phyloP scores from a whole-genome alignment of 2,329 filamentous ascomycete species.

The Sphaerulina populicola region DNA sequence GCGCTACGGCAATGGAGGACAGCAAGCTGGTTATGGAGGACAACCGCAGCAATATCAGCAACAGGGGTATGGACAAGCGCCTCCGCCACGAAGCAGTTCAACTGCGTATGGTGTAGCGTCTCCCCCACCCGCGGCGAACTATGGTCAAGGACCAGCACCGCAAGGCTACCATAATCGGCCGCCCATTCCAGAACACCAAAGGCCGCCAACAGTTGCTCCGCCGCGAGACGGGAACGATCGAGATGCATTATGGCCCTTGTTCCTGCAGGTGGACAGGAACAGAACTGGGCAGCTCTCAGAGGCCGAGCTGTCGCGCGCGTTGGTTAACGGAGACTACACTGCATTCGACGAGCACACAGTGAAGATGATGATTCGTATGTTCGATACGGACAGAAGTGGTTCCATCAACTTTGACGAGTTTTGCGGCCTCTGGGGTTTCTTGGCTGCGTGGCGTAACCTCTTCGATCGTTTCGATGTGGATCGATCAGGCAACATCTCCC shows the following conservation, averaged over 20 bases:
- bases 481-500: conserved; percentile 64
- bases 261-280: conserved; percentile 83
- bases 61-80: conserved; percentile 10
- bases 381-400: conserved; percentile 81
- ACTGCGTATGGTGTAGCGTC: conserved; percentile 21
- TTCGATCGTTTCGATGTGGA: conserved; percentile 95
- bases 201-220: conserved; percentile 43
- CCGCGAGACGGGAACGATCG: conserved; percentile 54
- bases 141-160: conserved; percentile 48
- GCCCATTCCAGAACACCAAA: conserved; percentile 42
- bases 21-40: conserved; percentile 14
- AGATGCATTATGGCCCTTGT: conserved; percentile 69
- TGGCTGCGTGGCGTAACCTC: conserved; percentile 84
- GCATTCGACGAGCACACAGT: conserved; percentile 90
- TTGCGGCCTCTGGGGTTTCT: conserved; percentile 90
- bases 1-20: conserved; percentile 18
- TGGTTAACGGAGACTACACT: conserved; percentile 94
- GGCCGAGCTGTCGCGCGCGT: conserved; percentile 73
- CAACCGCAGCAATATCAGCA: conserved; percentile 1
- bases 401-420: conserved; percentile 94
- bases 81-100: conserved; percentile 15
- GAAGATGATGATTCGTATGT: conserved; percentile 99
- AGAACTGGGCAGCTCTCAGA: conserved; percentile 76
- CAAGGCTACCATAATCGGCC: conserved; percentile 58
- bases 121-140: conserved; percentile 42